Evolutionary conservation across 1,139 yeast genomes (phyloP), one percentile per base, ranked within the genome.

Genomic region (Hansenula sp.): DNA sequence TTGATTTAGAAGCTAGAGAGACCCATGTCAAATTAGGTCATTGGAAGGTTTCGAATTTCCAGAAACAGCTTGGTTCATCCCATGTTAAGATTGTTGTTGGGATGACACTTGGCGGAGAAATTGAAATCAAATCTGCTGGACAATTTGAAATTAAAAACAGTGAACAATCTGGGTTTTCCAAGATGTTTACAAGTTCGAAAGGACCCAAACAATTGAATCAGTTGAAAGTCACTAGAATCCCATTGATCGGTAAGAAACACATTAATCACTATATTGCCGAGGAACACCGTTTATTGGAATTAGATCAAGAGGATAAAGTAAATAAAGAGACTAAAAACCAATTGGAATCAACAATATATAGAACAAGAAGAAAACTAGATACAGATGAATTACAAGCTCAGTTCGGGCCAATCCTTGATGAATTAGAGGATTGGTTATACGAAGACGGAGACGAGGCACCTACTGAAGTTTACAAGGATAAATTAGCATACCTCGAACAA

Each of bases 361-460:
- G 29, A 36, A 19, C 43, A 9, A 36, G 41, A 36, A 17, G 37
- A 17, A 27, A 31, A 15, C 12, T 32, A 12, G 27, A 30, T 29
- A 19, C 17, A 3, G 43, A 41, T 6, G 30, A 36, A 5, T 16
- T 11, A 19, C 33, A 31, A 13, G 33, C 30, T 1, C 16, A 25
- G 16, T 13, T 21, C 9, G 38, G 28, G 2, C 17, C 29, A 2
- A 17, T 18, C 11, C 28, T 41, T n/a, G 41, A 41, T 12, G 29
- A 41, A 13, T 32, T 41, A 10, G 41, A 41, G 15, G 36, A 41
- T 19, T 41, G 43, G 43, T 21, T 41, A 27, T 41, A 41, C 16
- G 41, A 36, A 28, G 43, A 41, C 18, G 43, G 43, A 0, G 43
- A 41, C 6, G 40, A 36, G 10, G 43, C 40, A 27, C 33, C 37